Conservation (phyloP, 2,329 filamentous ascomycete genomes). For the Trichoderma breve region DNA sequence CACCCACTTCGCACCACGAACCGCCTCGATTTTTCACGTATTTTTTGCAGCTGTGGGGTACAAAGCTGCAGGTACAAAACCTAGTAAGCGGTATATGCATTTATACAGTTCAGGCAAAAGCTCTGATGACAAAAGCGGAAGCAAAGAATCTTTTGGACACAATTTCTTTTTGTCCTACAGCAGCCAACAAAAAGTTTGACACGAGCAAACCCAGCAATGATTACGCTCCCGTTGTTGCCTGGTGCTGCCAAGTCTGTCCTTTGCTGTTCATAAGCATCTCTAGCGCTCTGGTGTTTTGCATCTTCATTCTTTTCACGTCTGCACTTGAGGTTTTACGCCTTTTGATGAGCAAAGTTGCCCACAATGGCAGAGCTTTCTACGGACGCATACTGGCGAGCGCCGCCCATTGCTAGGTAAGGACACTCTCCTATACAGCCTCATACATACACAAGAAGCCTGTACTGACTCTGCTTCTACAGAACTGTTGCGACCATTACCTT, state of each 20-base stretch:
- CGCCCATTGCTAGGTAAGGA: conserved; percentile 44
- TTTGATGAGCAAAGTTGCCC: conserved; percentile 33
- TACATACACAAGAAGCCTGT: background rate
- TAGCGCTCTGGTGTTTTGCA: conserved; percentile 20
- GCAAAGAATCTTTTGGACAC: conserved; percentile 17
- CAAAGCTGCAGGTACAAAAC: conserved; percentile 7
- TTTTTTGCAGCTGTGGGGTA: conserved; percentile 3
- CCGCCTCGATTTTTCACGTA: background rate
- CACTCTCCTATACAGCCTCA: background rate
- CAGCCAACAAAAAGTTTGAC: conserved; percentile 31
- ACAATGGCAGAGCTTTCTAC: conserved; percentile 34
- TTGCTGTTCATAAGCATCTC: conserved; percentile 16
- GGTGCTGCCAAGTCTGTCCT: conserved; percentile 26
- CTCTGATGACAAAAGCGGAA: conserved; percentile 18
- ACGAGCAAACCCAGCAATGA: conserved; percentile 37
- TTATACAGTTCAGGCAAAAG: background rate
- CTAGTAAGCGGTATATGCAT: conserved; percentile 13
- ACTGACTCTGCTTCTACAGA: conserved; percentile 45
- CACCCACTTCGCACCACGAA: background rate
- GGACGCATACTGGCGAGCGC: conserved; percentile 41
- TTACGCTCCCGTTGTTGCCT: conserved; percentile 30
- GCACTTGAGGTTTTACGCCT: background rate
- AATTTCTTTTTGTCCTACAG: conserved; percentile 21
- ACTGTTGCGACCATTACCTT: conserved; percentile 64
- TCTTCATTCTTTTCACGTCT: background rate